A percentile compares a stretch with the other conserved stretches of the same genome.
Evolutionary conservation across 129 eudicot species (phyloP).

Genomic region (Escallonia herrerae): DNA sequence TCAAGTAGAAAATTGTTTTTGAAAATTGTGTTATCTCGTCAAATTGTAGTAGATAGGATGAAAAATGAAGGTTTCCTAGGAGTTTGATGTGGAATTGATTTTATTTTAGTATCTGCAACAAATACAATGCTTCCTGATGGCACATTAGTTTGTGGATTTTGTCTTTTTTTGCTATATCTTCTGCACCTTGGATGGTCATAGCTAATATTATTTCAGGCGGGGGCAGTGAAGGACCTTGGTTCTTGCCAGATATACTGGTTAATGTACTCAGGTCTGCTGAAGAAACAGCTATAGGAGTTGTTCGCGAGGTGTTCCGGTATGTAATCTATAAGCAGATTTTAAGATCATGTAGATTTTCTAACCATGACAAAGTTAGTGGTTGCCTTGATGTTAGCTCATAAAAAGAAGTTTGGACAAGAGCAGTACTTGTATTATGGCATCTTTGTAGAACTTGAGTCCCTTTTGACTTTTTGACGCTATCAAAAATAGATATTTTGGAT

Average conservation of each 20-base stretch:
- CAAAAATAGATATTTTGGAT: no score
- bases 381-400: no score
- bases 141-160: not conserved
- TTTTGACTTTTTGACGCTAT: not conserved
- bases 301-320: slow-evolving; percentile 84
- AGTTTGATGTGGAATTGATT: not conserved
- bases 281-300: slow-evolving; percentile 54
- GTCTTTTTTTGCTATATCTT: not conserved
- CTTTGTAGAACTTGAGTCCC: no score
- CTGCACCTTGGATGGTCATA: not conserved
- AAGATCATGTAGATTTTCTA: not conserved
- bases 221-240: slow-evolving; percentile 75
- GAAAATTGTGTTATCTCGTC: not conserved
- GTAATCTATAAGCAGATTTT: slow-evolving; percentile 6
- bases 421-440: not conserved
- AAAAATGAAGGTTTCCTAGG: not conserved
- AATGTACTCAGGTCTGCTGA: slow-evolving; percentile 68
- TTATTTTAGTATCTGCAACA: not conserved
- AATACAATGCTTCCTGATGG: not conserved
- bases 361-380: no score
- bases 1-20: not conserved
- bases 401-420: not conserved
- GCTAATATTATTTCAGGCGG: slow-evolving; percentile 36
- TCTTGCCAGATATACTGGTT: slow-evolving; percentile 76
- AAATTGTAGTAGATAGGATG: not conserved